Evolutionary conservation across 805 yeast species (phyloP), one percentile per base, ranked within the genome.

Genomic region (Teunomyces barrocoloradensis): DNA sequence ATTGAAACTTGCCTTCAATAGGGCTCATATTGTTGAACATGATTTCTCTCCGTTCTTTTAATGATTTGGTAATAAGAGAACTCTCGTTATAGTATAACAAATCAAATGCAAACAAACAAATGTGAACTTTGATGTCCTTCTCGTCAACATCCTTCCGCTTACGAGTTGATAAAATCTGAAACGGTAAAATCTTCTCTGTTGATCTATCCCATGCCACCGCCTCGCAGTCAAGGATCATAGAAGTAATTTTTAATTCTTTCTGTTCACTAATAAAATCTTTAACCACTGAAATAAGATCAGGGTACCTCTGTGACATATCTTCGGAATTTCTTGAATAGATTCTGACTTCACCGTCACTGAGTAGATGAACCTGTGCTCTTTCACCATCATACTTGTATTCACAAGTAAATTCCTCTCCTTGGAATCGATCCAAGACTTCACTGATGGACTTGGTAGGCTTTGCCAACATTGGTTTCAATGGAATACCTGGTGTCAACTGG

Each of bases 351-450:
- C 94, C 92, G 56, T 78, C 78, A 0, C 75, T 65, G 11, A 88
- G 65, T 25, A 85, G 65, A 65, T 94, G 99, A 9, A 94, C 85
- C 64, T 94, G 99, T 0, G 98, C 98, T 57, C 99, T 79, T 68
- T 94, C 99, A 39, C 99, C 99, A 64, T 94, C 99, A 60, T 94
- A 94, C 61, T 94, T 94, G 69, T 91, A 94, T 64, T 94, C 99
- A 64, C 97, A 92, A 0, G 97, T 91, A 61, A 94, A 94, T 48
- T 80, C 80, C 55, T 84, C 85, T 40, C 84, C 89, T 53, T 86
- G 87, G 63, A 94, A 91, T 47, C 96, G 74, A 63, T 94, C 96
- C 51, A 94, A 74, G 1, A 94, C 88, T 62, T 94, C 99, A n/a
- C 87, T 80, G 30, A 94, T 84, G 1, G 97, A 80, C 61, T 94